Base-by-base conservation (phyloP, 352 stramenopile species). In the Phytophthora pseudosyringae region DNA sequence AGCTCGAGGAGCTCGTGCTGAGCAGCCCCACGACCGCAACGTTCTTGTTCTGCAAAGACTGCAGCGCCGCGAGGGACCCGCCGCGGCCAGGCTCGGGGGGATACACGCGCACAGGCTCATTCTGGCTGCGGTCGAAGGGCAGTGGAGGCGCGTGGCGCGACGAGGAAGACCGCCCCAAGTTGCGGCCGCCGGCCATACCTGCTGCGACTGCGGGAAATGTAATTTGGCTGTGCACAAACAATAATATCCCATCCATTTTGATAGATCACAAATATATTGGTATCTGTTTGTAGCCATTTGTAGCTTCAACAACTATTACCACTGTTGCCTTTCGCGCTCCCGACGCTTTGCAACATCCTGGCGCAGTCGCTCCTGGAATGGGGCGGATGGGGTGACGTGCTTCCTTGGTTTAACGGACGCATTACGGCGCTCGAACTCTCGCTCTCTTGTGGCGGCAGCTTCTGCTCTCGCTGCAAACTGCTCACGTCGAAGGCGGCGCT, bases 91-190 rank as follows among this genome's bases (percentile, higher is more conserved):
- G 29, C 7, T 73, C 68, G 15, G 74, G 67, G 11, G 84, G 84
- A 56, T 87, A 93, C 52, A 93, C 71, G 16, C 80, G 81, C 21
- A 90, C 67, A 10, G 80, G 84, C n/a, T 72, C 66, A 51, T 80
- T 84, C 21, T 63, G 43, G 31, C 40, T 67, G 38, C 67, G 65
- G 21, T 82, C 76, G 43, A 80, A 78, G 18, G 67, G 67, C 5
- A 67, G 32, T 9, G 62, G 52, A 0, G 63, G 71, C 26, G 51
- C 51, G 32, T 66, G 47, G 25, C 55, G 60, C 15, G 53, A 57
- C 9, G 49, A 56, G 11, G 48, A 55, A 15, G 31, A 48, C 7
- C 21, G 21, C 21, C 21, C 21, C 21, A 21, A 21, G 33, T 33
- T 18, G 50, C 15, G 63, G 45, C 28, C 58, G 57, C 15, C 66